phyloP scores from a whole-genome alignment of 164 flowering plant species.

The Umbilicus rupestris region DNA sequence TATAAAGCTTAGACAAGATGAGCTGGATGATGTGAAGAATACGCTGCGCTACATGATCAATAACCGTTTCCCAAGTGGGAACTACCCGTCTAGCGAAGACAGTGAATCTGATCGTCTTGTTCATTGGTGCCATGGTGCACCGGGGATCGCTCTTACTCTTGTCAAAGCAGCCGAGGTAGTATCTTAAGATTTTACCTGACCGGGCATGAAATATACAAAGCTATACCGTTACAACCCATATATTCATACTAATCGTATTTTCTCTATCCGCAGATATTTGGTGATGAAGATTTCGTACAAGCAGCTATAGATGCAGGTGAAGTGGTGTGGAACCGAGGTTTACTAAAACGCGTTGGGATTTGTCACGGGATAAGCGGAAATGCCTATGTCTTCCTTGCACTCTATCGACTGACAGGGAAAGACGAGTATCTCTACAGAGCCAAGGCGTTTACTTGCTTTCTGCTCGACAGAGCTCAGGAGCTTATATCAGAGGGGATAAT shows the following conservation, averaged over 20 bases:
- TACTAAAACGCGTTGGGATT: conserved; percentile 73
- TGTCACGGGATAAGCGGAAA: conserved; percentile 90
- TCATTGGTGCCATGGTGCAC: conserved; percentile 91
- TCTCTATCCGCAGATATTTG: conserved; percentile 30
- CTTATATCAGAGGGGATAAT: conserved; percentile 50
- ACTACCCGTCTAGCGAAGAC: conserved; percentile 68
- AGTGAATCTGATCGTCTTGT: conserved; percentile 48
- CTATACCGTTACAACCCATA: not conserved
- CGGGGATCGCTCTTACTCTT: conserved; percentile 72
- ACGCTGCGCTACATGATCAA: conserved; percentile 64
- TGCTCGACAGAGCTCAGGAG: conserved; percentile 43
- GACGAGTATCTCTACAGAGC: conserved; percentile 50
- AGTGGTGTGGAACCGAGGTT: conserved; percentile 72
- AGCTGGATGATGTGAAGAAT: conserved; percentile 49
- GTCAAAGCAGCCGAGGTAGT: conserved; percentile 68
- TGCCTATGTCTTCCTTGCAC: conserved; percentile 68
- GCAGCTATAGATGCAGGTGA: conserved; percentile 69
- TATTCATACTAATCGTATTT: not conserved
- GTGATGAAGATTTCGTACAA: conserved; percentile 34
- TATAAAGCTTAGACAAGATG: conserved; percentile 50
- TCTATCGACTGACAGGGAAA: conserved; percentile 48
- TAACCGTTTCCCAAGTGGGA: conserved; percentile 65
- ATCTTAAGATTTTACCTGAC: not conserved
- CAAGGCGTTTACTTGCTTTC: conserved; percentile 70
- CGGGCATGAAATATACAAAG: not conserved